Evolutionary conservation across 169 alveolate species (phyloP), one percentile per base, ranked within the genome.

Genomic region (Cryptosporidium felis): DNA sequence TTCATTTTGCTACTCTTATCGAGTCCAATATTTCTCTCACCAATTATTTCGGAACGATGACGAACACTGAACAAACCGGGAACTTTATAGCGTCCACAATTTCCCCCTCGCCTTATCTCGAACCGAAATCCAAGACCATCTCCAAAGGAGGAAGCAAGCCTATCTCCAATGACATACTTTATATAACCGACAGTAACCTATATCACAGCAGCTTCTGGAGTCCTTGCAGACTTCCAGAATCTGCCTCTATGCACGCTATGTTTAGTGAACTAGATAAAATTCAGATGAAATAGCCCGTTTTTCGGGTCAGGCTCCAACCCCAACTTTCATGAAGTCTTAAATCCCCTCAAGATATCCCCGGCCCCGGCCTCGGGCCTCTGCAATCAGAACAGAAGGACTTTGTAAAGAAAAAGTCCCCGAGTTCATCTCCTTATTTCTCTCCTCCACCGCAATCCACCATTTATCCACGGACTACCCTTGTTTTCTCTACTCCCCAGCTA

Each of bases 181-280:
- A 36, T 9, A 36, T 74, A 5, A 23, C 65, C 30, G 67, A 74
- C 42, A 49, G 74, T 9, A 74, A 74, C 28, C 23, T 74, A 30
- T 38, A 74, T 23, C 85, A 49, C 45, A 74, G 49, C 26, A 74
- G 85, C 36, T 56, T 74, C 10, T 74, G 85, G 85, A 74, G 66
- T 53, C 85, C 85, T 5, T 74, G 85, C 32, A 38, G 9, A 14
- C 0, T 14, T 10, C 58, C 58, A 18, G 45, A 26, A 3, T 34
- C 40, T 18, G 51, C 85, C 60, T 53, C 74, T 0, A 16, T 74
- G 41, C 67, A 41, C 18, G 5, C 65, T 4, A 41, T 38, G 65
- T 21, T 44, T 6, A 53, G 46, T 21, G 56, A 74, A 5, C 3
- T 74, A 36, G 34, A 74, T 34, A 42, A 26, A 32, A 14, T 21